These are phyloP conservation scores for Microsporum canis DNA, from an alignment of 2,329 filamentous ascomycete species.

Conservation along the genomic window DNA sequence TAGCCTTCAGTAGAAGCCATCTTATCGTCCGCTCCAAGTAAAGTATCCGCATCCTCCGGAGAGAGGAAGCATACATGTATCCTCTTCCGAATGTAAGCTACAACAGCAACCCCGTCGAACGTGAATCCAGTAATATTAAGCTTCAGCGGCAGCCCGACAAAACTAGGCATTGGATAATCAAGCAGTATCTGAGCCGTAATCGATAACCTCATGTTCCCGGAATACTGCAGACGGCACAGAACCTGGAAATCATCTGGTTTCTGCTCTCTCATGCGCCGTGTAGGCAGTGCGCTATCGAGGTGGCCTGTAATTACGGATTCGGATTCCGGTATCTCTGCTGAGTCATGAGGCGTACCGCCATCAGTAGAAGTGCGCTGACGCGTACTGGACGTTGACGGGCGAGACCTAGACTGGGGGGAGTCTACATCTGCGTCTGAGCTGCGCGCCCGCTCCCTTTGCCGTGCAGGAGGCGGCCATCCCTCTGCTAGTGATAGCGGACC, in stretches of 20 bases:
- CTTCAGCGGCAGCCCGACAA: slow-evolving; percentile 88
- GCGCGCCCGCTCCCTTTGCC: slow-evolving; percentile 12
- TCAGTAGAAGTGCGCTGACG: neutral
- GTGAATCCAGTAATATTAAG: slow-evolving; percentile 89
- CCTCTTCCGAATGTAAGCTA: slow-evolving; percentile 79
- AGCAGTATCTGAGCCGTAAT: slow-evolving; percentile 90
- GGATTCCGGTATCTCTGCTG: slow-evolving; percentile 4
- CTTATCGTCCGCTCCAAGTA: slow-evolving; percentile 40
- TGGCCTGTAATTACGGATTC: neutral
- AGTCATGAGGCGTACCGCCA: neutral
- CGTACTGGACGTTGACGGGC: slow-evolving; percentile 31
- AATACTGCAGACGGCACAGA: slow-evolving; percentile 80
- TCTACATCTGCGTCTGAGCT: slow-evolving; percentile 27
- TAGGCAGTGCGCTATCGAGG: slow-evolving; percentile 19
- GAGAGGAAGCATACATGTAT: slow-evolving; percentile 92
- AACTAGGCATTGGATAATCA: slow-evolving; percentile 97
- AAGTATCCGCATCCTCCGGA: slow-evolving; percentile 74
- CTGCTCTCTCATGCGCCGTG: slow-evolving; percentile 55
- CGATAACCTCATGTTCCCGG: slow-evolving; percentile 74
- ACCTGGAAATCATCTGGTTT: slow-evolving; percentile 82
- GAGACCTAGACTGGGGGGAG: slow-evolving; percentile 28
- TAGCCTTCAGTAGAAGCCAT: slow-evolving; percentile 5
- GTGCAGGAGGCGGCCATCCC: slow-evolving; percentile 12
- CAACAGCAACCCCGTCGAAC: slow-evolving; percentile 87
- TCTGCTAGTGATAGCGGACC: slow-evolving; percentile 23